Evolutionary conservation across 2,329 filamentous ascomycete species (phyloP).

Genomic region (Fusarium graminum): DNA sequence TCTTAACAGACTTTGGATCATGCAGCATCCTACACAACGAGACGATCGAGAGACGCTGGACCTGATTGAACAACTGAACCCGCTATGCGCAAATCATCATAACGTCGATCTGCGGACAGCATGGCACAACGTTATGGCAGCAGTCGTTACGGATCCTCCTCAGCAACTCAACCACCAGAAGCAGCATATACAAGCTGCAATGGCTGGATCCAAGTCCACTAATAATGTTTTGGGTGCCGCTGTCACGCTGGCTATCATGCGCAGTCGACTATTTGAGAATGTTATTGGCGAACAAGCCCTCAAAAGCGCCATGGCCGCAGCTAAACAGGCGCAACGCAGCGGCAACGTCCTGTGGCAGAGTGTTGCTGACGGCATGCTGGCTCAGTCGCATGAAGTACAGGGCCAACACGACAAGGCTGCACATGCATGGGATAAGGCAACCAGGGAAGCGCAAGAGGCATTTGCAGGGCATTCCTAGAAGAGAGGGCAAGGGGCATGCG

Average conservation of each 20-base stretch:
- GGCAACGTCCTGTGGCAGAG: conserved; percentile 83
- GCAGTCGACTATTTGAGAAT: conserved; percentile 82
- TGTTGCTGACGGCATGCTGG: conserved; percentile 83
- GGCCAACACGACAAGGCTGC: conserved; percentile 67
- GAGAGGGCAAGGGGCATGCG: conserved; percentile 8
- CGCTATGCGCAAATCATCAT: conserved; percentile 75
- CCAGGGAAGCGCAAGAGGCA: conserved; percentile 58
- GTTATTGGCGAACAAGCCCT: conserved; percentile 84
- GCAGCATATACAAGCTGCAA: conserved; percentile 78
- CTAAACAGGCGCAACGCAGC: conserved; percentile 75
- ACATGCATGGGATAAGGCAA: conserved; percentile 58
- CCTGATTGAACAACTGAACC: conserved; percentile 74
- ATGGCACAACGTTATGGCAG: conserved; percentile 80
- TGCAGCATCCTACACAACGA: conserved; percentile 71
- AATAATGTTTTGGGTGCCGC: conserved; percentile 84
- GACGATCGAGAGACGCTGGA: conserved; percentile 70
- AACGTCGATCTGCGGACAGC: conserved; percentile 83
- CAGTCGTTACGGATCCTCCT: conserved; percentile 71
- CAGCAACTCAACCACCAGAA: conserved; percentile 82
- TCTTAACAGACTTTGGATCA: conserved; percentile 79
- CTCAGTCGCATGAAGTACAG: conserved; percentile 79
- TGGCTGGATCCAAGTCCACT: conserved; percentile 76
- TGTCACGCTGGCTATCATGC: conserved; percentile 88
- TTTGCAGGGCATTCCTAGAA: conserved; percentile 53
- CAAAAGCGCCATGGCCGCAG: conserved; percentile 79